Base-by-base conservation (phyloP, 78 protist genomes). In the Speleostelium caveatum region DNA sequence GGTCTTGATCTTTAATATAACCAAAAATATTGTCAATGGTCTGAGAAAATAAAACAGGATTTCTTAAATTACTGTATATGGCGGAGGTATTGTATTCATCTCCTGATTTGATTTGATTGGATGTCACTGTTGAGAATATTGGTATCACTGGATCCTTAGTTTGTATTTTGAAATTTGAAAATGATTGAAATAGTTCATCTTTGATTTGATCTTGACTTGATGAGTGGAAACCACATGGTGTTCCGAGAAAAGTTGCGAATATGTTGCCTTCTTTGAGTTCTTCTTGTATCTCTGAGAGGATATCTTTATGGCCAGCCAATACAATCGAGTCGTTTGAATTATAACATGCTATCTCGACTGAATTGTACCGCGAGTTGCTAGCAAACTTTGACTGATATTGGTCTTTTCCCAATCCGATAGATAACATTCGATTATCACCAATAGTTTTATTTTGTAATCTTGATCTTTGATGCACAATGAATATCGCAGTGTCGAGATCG, bases 151-250 rank as follows among this genome's bases (percentile, higher is more conserved):
- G 53, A 22, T 10, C 16, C 3, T 30, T 19, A 19, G 4, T 28
- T 72, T 51, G 78, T 36, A 2, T 30, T 28, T 19, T n/a, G 4
- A 69, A 21, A 10, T 65, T 33, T 3, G 26, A 26, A 0, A 69
- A 8, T 28, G 28, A 21, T 58, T 38, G 28, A 17, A 68, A 38
- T 16, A 83, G 68, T 24, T 41, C 3, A 26, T n/a, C 14, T 59
- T 59, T 83, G 1, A 83, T 41, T 17, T 33, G 28, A 36, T 83
- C 66, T 69, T 83, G 91, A 0, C 42, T 19, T 16, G 71, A 55
- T 6, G 71, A 38, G 28, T 83, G 91, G 79, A 83, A 83, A 36
- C 79, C 53, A 58, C 91, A 83, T 35, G 91, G 91, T 33, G 91
- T 63, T 41, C 53, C 71, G 3, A 75, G 24, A 16, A 65, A 67